These are phyloP conservation scores for Urtica urens DNA, from an alignment of 306 rosid species.

Conservation along the genomic window DNA sequence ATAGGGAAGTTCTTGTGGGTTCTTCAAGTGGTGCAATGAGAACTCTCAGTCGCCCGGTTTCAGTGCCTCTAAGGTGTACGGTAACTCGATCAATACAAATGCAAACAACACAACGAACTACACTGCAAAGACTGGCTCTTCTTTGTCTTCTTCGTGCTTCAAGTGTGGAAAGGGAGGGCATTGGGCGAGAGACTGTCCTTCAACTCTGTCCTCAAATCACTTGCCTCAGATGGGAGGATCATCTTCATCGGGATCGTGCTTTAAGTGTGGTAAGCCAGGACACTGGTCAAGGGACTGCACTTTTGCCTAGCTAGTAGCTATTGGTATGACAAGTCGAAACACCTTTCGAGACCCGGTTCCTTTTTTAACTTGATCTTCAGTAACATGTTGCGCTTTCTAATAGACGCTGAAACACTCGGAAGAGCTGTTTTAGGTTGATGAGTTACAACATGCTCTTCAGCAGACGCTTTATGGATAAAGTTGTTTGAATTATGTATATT, in stretches of 20 bases:
- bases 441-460: no score
- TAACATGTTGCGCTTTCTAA: no score
- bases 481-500: no score
- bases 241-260: conserved; percentile 26
- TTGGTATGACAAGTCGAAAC: not conserved
- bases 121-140: conserved; percentile 21
- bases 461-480: no score
- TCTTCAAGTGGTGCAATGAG: conserved; percentile 56
- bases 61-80: conserved; percentile 3
- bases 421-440: no score
- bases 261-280: conserved; percentile 37
- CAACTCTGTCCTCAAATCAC: conserved; percentile 18
- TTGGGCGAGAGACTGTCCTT: conserved; percentile 44
- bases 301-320: not conserved
- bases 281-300: conserved; percentile 54
- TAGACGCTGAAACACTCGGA: no score
- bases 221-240: conserved; percentile 18
- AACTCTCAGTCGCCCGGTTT: conserved; percentile 7
- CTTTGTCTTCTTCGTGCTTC: conserved; percentile 35
- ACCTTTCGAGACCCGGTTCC: not conserved
- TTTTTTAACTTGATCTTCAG: not conserved
- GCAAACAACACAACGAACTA: conserved; percentile 14
- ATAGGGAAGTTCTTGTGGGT: conserved; percentile 38
- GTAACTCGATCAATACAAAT: conserved; percentile 6
- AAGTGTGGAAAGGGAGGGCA: conserved; percentile 43